Evolutionary conservation across 805 yeast species (phyloP), one percentile per base, ranked within the genome.

Genomic region (Saccharomyces kudriavzevii): DNA sequence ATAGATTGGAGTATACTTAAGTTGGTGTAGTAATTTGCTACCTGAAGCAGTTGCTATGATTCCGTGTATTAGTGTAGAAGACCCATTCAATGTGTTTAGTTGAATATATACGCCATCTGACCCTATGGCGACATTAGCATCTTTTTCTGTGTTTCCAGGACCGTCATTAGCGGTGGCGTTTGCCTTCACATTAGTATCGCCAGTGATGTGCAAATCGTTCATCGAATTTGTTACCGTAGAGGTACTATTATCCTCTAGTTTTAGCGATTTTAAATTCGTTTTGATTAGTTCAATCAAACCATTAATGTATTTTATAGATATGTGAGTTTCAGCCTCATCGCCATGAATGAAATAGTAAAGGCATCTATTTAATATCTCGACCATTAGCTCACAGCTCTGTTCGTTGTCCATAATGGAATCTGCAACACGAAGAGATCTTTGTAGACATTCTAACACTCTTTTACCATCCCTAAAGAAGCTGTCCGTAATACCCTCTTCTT

Each of bases 371-470:
- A 94, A 74, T 22, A 94, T 89, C 71, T 94, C 98, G 47, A 92
- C 84, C 73, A 92, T 91, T 52, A 94, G 75, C 69, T 89, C 92
- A 53, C 86, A 48, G 82, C 85, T 45, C 76, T 79, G 50, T 72
- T 74, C 59, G 47, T 67, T 68, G 65, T 92, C 98, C 84, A 91
- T 84, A 54, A 94, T 87, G n/a, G 94, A 86, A 67, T 94, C 98
- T 0, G 97, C 96, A 6, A 89, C 89, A 47, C 97, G 76, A 17
- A 92, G 69, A 1, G 97, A 82, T 60, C 92, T 82, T 68, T 90
- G 97, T 47, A 92, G 76, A 67, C 97, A 90, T 65, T 94, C 98
- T 64, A 92, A 73, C 1, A 92, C 96, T 40, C 96, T 76, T 63
- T 88, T 88, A 40, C 80, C 81, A 55, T 76, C 79, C 49, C 80